A percentile compares a stretch with the other conserved stretches of the same genome.
Evolutionary conservation across 2,329 filamentous ascomycete genomes (phyloP).

Genomic region (Lachnellula cervina): DNA sequence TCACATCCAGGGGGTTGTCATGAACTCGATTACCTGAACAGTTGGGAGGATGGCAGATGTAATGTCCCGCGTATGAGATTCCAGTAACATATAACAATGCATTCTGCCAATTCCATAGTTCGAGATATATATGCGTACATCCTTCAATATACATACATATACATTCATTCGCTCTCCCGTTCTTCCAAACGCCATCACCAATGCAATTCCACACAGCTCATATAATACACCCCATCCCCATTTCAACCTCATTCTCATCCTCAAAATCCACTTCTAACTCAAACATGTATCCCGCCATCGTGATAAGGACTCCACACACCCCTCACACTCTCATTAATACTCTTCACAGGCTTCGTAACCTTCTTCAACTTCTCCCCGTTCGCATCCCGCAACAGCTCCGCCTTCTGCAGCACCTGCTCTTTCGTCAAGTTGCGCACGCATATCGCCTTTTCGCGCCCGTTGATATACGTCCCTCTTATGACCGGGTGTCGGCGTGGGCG

Average conservation of each 20-base stretch:
- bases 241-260: slow-evolving; percentile 19
- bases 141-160: background rate
- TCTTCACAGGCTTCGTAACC: slow-evolving; percentile 59
- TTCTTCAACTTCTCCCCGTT: slow-evolving; percentile 69
- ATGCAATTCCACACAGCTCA: background rate
- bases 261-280: slow-evolving; percentile 6
- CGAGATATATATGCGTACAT: background rate
- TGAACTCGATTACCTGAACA: background rate
- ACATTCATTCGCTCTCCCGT: background rate
- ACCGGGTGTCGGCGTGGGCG: slow-evolving; percentile 87
- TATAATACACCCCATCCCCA: background rate
- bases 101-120: background rate
- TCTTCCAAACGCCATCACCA: background rate
- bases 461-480: slow-evolving; percentile 87
- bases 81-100: background rate
- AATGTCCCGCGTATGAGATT: background rate
- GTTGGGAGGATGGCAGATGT: background rate
- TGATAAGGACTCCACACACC: slow-evolving; percentile 69
- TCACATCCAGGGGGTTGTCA: background rate
- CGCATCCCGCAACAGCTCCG: slow-evolving; percentile 64
- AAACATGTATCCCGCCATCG: slow-evolving; percentile 40
- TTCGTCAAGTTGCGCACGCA: slow-evolving; percentile 84
- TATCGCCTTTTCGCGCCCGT: slow-evolving; percentile 77
- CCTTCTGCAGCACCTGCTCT: slow-evolving; percentile 77
- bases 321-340: slow-evolving; percentile 61